phyloP scores from a whole-genome alignment of 208 protist genomes.

The Trichomonas vaginalis region DNA sequence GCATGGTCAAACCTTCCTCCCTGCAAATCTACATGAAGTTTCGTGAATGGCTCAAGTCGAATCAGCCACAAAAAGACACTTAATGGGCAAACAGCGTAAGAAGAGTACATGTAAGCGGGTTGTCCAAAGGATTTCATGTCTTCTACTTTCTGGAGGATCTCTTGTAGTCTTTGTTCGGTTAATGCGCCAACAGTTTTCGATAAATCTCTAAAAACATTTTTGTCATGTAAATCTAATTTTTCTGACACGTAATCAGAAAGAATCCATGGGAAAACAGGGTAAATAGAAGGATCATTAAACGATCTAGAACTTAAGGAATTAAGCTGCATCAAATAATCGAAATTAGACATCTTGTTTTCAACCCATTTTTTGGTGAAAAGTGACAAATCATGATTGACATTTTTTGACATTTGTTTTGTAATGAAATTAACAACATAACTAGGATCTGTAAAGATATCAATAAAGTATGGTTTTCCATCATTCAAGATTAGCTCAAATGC shows the following conservation, averaged over 20 bases:
- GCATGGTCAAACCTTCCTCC: constrained; percentile 58
- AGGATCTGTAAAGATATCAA: not conserved
- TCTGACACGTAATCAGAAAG: not conserved
- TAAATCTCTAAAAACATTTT: constrained; percentile 33
- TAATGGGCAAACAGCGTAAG: constrained; percentile 83
- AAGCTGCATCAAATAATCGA: not conserved
- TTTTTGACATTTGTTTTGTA: no score
- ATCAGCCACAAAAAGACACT: constrained; percentile 41
- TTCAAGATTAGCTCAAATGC: not conserved
- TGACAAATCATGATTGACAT: not conserved
- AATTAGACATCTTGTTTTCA: not conserved
- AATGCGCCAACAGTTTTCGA: constrained; percentile 51
- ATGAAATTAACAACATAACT: not conserved
- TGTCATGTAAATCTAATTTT: constrained; percentile 31
- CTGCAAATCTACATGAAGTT: constrained; percentile 29
- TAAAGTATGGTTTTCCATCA: not conserved
- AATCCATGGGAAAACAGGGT: not conserved
- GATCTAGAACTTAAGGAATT: not conserved
- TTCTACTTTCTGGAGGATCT: constrained; percentile 21
- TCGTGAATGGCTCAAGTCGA: constrained; percentile 29
- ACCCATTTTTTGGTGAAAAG: not conserved
- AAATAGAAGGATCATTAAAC: not conserved
- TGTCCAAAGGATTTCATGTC: not conserved
- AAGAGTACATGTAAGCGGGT: constrained; percentile 87
- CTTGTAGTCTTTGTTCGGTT: constrained; percentile 1